These are phyloP conservation scores for Botrytis squamosa DNA, from an alignment of 2,329 filamentous ascomycete species.

Conservation along the genomic window DNA sequence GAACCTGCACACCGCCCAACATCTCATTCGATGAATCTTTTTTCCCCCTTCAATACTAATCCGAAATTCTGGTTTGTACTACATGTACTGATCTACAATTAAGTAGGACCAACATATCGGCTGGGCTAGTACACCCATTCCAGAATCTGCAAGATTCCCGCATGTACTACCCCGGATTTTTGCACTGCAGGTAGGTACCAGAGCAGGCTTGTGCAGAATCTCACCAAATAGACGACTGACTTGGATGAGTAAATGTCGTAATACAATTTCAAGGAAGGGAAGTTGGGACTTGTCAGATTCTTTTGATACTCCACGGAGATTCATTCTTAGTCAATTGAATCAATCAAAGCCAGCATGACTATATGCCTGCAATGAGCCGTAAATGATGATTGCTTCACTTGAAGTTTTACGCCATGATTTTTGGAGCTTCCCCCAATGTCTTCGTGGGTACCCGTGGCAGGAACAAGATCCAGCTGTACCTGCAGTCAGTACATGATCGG, in stretches of 20 bases:
- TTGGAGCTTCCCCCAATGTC: constrained; percentile 1
- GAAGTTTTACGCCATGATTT: constrained; percentile 17
- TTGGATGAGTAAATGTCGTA: neutral
- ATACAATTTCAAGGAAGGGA: neutral
- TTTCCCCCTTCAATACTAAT: constrained; percentile 5
- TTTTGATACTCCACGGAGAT: neutral
- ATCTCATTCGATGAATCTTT: constrained; percentile 9
- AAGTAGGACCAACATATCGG: neutral
- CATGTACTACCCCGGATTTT: constrained; percentile 24
- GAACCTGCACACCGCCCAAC: constrained; percentile 24
- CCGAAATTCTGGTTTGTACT: constrained; percentile 16
- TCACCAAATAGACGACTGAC: constrained; percentile 22
- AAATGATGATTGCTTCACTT: constrained; percentile 19
- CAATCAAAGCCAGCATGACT: constrained; percentile 10
- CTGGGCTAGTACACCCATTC: constrained; percentile 21
- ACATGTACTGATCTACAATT: constrained; percentile 18
- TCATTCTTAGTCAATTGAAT: constrained; percentile 5
- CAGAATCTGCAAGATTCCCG: constrained; percentile 24
- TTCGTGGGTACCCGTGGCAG: constrained; percentile 8
- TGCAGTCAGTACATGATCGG: constrained; percentile 12
- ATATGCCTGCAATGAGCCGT: constrained; percentile 20
- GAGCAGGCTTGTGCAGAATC: constrained; percentile 27
- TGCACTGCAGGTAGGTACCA: constrained; percentile 15
- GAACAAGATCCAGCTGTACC: constrained; percentile 1
- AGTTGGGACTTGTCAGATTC: constrained; percentile 9